Evolutionary conservation across 1,284 basidiomycete genomes (phyloP), one percentile per base, ranked within the genome.

Genomic region (Fomes fomentarius): DNA sequence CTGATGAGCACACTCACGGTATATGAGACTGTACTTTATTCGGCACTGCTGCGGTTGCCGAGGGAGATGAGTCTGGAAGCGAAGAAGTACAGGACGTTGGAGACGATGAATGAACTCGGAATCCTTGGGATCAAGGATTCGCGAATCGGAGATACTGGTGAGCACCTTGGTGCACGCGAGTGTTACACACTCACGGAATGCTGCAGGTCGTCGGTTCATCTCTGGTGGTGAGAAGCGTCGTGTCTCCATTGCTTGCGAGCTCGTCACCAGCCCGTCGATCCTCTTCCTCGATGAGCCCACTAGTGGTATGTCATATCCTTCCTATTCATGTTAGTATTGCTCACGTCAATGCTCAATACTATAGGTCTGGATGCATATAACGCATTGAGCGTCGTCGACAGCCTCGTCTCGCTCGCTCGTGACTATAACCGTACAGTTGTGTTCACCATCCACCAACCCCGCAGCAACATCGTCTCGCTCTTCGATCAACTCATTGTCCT

Each of bases 371-470:
- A 99, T 66, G 88, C 96, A 0, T 98, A 88, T 77, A 98, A 98
- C 64, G 96, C 96, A 0, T 90, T 83, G 76, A 98, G 97, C 62
- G 96, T 99, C 57, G 81, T 99, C 31, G 93, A 96, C 48, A 88
- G 89, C 25, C 79, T 99, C 30, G 89, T 91, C 2, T 87, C 89
- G 6, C 81, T 98, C 9, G 94, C 96, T 0, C 80, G 85, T 40
- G 84, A 91, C 63, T 98, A 94, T 74, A 93, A 96, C 64, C 87
- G 96, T n/a, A 98, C 95, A 0, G 93, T 98, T 49, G 80, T 98
- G 59, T 97, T 98, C 74, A 98, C 96, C 0, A 98, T 99, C 57
- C 96, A 99, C 69, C 96, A 98, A 71, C 96, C 96, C n/a, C 87
- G 96, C 52, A 94, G 92, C 70, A 98, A 98, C 73, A 98, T 99